phyloP scores from a whole-genome alignment of 2,329 filamentous ascomycete species.

The Ustilaginoidea virens region DNA sequence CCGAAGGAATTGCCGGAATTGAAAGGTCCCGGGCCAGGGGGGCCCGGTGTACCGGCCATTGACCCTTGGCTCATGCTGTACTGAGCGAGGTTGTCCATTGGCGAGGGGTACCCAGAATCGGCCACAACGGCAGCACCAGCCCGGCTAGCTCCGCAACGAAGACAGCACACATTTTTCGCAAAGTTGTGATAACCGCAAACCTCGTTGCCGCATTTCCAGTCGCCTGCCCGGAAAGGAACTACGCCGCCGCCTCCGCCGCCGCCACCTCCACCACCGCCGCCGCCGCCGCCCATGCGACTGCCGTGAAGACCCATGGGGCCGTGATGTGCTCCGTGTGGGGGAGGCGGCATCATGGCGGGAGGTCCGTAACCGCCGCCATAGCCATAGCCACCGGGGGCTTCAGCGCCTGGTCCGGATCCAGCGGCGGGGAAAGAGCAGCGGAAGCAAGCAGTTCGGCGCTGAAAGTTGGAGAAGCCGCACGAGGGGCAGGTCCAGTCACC shows the following conservation, averaged over 20 bases:
- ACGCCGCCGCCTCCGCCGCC: conserved; percentile 58
- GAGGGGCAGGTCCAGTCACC: conserved; percentile 99
- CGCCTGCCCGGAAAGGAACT: conserved; percentile 93
- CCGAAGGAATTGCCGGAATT: conserved; percentile 56
- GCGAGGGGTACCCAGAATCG: conserved; percentile 79
- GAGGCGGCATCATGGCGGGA: conserved; percentile 66
- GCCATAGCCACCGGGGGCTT: conserved; percentile 42
- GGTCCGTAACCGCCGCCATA: conserved; percentile 49
- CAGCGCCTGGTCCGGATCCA: conserved; percentile 56
- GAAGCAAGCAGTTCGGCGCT: conserved; percentile 96
- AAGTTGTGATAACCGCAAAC: conserved; percentile 99
- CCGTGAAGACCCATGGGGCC: conserved; percentile 40
- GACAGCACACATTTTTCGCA: conserved; percentile 95
- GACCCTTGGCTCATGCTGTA: conserved; percentile 77
- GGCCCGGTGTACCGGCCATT: conserved; percentile 64
- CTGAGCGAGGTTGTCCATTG: conserved; percentile 72
- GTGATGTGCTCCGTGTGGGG: conserved; percentile 56
- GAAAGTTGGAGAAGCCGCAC: conserved; percentile 98
- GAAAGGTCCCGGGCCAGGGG: conserved; percentile 63
- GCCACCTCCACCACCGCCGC: conserved; percentile 67
- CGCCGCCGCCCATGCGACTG: conserved; percentile 64
- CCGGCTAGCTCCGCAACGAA: conserved; percentile 88
- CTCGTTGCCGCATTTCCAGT: conserved; percentile 98
- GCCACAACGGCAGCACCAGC: conserved; percentile 88
- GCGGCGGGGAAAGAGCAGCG: conserved; percentile 97